Evolutionary conservation across 768 basidiomycete genomes (phyloP).

Genomic region (Mrakia blollopis): DNA sequence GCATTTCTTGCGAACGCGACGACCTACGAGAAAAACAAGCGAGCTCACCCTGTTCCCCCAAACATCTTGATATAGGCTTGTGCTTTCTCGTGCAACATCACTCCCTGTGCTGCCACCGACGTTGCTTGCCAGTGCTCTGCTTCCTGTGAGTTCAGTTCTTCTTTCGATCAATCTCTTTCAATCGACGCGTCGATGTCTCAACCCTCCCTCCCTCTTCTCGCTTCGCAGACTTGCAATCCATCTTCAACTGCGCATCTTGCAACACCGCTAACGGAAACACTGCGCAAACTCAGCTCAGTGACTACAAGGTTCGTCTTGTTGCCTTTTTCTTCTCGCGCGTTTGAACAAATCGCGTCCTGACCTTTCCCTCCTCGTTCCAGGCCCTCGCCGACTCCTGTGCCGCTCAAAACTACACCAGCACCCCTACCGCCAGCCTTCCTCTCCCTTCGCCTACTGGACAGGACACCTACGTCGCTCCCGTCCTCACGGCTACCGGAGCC

Average conservation of each 20-base stretch:
- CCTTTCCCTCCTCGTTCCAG: too few relatives aligned
- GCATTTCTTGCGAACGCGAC: conserved; percentile 10
- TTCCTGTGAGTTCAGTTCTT: conserved; percentile 2
- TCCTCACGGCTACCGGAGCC: neutral
- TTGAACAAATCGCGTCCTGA: too few relatives aligned
- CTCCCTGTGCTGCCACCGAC: conserved; percentile 38
- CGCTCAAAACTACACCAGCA: conserved; percentile 41
- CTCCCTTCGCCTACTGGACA: conserved; percentile 36
- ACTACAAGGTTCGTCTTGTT: conserved; percentile 35
- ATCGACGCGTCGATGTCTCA: too few relatives aligned
- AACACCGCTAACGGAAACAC: conserved; percentile 45
- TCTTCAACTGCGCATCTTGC: conserved; percentile 44
- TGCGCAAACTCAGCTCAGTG: conserved; percentile 39
- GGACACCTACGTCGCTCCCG: conserved; percentile 39
- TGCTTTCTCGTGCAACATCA: conserved; percentile 42
- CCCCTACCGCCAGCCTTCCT: conserved; percentile 32
- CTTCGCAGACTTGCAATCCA: conserved; percentile 38
- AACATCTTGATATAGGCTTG: conserved; percentile 35
- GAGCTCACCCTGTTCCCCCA: neutral
- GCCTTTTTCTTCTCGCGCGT: too few relatives aligned
- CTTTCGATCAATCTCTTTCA: too few relatives aligned
- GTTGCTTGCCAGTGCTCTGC: conserved; percentile 43
- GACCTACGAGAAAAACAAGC: neutral
- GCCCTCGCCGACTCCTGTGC: conserved; percentile 40
- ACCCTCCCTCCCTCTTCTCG: too few relatives aligned